These are phyloP conservation scores for Mycosphaerella sp. DNA, from an alignment of 2,329 filamentous ascomycete genomes.

Conservation along the genomic window DNA sequence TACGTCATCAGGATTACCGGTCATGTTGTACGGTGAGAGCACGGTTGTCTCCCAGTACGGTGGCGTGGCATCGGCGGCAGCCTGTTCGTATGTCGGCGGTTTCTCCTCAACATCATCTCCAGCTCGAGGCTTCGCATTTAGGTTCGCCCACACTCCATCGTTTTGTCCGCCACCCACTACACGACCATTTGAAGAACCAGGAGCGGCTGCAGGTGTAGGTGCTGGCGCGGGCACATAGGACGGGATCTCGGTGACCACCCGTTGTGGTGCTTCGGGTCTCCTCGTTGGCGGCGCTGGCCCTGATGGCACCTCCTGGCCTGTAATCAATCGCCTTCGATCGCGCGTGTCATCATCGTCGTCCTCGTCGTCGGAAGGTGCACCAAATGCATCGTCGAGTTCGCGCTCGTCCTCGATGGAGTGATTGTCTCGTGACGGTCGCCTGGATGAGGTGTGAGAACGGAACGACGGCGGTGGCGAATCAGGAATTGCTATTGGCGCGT, in stretches of 20 bases:
- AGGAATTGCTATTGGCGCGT: constrained; percentile 36
- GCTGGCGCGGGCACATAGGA: constrained; percentile 38
- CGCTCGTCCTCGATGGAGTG: constrained; percentile 59
- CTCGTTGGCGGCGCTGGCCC: constrained; percentile 9
- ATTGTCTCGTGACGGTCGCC: constrained; percentile 47
- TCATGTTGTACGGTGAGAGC: constrained; percentile 81
- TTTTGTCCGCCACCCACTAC: constrained; percentile 64
- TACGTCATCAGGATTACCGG: constrained; percentile 83
- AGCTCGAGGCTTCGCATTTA: constrained; percentile 81
- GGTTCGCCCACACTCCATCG: constrained; percentile 93
- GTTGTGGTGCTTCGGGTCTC: constrained; percentile 37
- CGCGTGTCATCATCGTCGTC: constrained; percentile 65
- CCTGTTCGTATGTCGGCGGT: constrained; percentile 98
- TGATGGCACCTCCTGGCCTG: constrained; percentile 8
- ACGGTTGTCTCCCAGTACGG: constrained; percentile 99
- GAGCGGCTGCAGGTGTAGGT: constrained; percentile 21
- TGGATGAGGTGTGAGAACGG: constrained; percentile 72
- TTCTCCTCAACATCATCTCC: constrained; percentile 80
- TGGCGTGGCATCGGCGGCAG: constrained; percentile 88
- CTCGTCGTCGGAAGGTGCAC: constrained; percentile 57
- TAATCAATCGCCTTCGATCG: constrained; percentile 76
- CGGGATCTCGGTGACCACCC: constrained; percentile 51
- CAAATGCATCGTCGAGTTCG: constrained; percentile 89
- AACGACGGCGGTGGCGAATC: constrained; percentile 66
- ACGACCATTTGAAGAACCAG: constrained; percentile 39